phyloP scores from a whole-genome alignment of 805 yeast species.

The Tetrapisispora iriomotensis region DNA sequence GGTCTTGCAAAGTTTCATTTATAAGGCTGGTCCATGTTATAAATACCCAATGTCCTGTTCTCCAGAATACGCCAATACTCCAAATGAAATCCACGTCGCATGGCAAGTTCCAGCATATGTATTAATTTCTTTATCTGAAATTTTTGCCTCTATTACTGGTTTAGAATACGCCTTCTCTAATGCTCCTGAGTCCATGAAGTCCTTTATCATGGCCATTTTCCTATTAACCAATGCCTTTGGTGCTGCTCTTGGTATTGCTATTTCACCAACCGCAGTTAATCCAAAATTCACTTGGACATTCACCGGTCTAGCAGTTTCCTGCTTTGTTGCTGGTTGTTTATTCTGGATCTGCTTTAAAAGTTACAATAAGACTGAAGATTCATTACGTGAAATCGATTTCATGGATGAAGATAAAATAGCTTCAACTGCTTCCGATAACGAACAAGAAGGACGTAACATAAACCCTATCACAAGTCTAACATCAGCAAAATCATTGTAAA shows the following conservation, averaged over 20 bases:
- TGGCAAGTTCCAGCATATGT: constrained; percentile 58
- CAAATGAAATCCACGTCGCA: constrained; percentile 48
- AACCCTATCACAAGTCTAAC: constrained; percentile 29
- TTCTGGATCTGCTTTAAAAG: constrained; percentile 53
- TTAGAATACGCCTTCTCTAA: constrained; percentile 79
- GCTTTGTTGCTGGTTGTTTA: constrained; percentile 45
- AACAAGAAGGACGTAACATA: constrained; percentile 25
- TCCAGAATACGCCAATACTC: constrained; percentile 15
- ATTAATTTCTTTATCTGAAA: constrained; percentile 63
- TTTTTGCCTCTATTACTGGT: constrained; percentile 71
- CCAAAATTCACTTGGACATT: constrained; percentile 66
- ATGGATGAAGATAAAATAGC: constrained; percentile 6
- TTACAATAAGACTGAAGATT: constrained; percentile 49
- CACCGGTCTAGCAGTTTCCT: constrained; percentile 50
- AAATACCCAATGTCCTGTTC: constrained; percentile 38
- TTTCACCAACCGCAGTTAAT: constrained; percentile 54
- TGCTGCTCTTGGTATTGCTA: constrained; percentile 64
- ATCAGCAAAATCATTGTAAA: constrained; percentile 10
- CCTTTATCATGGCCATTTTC: constrained; percentile 41
- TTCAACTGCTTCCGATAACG: neutral
- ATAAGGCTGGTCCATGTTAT: constrained; percentile 65
- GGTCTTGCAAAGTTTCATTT: constrained; percentile 59
- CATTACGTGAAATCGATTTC: constrained; percentile 41
- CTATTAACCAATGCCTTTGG: constrained; percentile 65
- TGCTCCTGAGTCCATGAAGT: constrained; percentile 52